phyloP scores from a whole-genome alignment of 352 stramenopile species.

The Halophytophthora polymorphica region DNA sequence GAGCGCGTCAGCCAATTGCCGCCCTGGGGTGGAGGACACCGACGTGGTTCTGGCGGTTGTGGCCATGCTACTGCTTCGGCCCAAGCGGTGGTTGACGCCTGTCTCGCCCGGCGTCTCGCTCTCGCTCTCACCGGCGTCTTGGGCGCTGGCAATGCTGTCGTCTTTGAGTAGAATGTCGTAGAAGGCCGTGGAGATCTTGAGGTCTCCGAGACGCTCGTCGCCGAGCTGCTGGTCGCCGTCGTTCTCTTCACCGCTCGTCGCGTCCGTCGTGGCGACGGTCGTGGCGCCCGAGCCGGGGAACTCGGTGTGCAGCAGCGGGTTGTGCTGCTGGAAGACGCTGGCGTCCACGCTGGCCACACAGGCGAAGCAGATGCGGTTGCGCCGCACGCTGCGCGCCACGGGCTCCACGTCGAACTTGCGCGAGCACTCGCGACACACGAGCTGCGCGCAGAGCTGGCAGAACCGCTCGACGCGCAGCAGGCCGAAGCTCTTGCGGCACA shows the following conservation, averaged over 20 bases:
- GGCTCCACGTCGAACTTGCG: constrained; percentile 70
- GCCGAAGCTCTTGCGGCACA: constrained; percentile 53
- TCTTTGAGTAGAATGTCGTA: constrained; percentile 22
- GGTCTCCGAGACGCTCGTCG: background rate
- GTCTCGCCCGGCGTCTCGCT: background rate
- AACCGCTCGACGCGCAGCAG: constrained; percentile 52
- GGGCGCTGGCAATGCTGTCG: constrained; percentile 4
- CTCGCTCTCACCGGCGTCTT: constrained; percentile 3
- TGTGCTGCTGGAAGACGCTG: constrained; percentile 36
- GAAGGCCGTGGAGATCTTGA: constrained; percentile 23
- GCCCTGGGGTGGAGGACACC: constrained; percentile 32
- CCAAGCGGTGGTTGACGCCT: constrained; percentile 16
- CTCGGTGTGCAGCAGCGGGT: constrained; percentile 20
- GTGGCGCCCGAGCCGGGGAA: constrained; percentile 13
- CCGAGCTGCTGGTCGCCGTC: constrained; percentile 5
- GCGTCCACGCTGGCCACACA: constrained; percentile 58
- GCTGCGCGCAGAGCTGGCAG: constrained; percentile 63
- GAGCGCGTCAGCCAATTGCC: constrained; percentile 57
- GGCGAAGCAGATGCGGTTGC: constrained; percentile 58
- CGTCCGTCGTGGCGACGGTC: constrained; percentile 2
- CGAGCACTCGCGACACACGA: constrained; percentile 61
- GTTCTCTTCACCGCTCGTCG: constrained; percentile 1
- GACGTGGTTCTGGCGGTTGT: constrained; percentile 14
- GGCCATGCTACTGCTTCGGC: constrained; percentile 24
- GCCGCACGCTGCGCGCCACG: constrained; percentile 36